Conservation (phyloP, 176 grass and related monocot species). For the Eremochloa ophiuroides region DNA sequence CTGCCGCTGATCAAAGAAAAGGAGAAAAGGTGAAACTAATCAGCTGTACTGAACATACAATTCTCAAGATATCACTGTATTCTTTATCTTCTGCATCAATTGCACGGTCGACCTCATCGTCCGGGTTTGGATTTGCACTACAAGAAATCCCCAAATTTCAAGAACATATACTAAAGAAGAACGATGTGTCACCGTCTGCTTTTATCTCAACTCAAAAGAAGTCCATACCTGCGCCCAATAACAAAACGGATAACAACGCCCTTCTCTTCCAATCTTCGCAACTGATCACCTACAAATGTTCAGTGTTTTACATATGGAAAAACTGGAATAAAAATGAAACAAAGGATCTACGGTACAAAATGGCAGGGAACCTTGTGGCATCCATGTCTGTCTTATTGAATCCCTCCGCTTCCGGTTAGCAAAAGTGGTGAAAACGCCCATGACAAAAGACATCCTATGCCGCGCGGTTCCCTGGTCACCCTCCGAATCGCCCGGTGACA, state of each 20-base stretch:
- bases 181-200: neutral
- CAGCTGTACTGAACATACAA: constrained; percentile 38
- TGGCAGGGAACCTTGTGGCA: constrained; percentile 36
- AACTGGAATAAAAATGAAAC: neutral
- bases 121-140: constrained; percentile 40
- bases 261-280: constrained; percentile 57
- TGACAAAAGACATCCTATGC: constrained; percentile 48
- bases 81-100: constrained; percentile 54
- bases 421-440: constrained; percentile 61
- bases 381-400: constrained; percentile 57
- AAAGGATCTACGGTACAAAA: neutral
- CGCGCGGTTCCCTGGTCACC: constrained; percentile 16
- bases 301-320: neutral
- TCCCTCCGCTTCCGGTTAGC: constrained; percentile 44
- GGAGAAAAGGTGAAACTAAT: neutral
- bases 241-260: constrained; percentile 67
- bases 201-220: neutral
- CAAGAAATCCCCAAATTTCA: constrained; percentile 16
- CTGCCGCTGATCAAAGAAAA: neutral
- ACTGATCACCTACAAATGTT: constrained; percentile 38
- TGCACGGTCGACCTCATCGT: constrained; percentile 42
- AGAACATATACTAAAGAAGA: neutral
- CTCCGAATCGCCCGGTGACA: constrained; percentile 35
- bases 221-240: constrained; percentile 57
- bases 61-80: constrained; percentile 61